These are phyloP conservation scores for Cordyceps sp. DNA, from an alignment of 2,329 filamentous ascomycete species.

Conservation along the genomic window DNA sequence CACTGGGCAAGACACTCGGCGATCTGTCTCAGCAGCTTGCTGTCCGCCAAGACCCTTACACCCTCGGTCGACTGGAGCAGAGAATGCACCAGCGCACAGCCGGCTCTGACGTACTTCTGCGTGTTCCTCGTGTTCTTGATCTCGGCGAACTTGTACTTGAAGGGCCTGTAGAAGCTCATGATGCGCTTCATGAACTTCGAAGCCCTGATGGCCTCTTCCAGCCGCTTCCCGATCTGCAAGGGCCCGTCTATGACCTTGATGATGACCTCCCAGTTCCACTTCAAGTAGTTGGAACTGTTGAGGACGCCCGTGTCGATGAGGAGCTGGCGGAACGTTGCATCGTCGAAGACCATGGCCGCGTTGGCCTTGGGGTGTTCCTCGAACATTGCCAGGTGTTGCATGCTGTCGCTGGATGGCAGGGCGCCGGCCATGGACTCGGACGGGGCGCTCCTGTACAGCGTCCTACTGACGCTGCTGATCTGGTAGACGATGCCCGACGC, in stretches of 20 bases:
- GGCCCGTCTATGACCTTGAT: conserved; percentile 85
- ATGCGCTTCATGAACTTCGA: conserved; percentile 94
- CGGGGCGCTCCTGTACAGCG: conserved; percentile 63
- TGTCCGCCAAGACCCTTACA: conserved; percentile 69
- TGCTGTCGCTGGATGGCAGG: conserved; percentile 25
- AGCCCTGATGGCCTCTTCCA: conserved; percentile 86
- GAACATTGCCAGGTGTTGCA: conserved; percentile 29
- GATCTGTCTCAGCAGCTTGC: conserved; percentile 84
- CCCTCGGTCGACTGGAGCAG: conserved; percentile 77
- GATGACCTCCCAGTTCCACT: conserved; percentile 97
- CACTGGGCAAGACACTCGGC: conserved; percentile 93
- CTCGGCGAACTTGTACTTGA: conserved; percentile 90
- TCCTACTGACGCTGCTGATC: conserved; percentile 92
- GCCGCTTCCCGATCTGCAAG: conserved; percentile 71
- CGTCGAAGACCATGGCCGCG: conserved; percentile 32
- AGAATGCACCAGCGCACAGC: conserved; percentile 75
- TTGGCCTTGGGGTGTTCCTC: conserved; percentile 40
- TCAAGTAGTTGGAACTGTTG: conserved; percentile 75
- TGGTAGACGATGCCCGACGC: conserved; percentile 91
- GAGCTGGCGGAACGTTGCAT: conserved; percentile 46
- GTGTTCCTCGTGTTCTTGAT: conserved; percentile 81
- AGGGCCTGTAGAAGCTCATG: conserved; percentile 88
- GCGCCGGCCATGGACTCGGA: conserved; percentile 20
- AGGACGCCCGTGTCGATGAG: conserved; percentile 70
- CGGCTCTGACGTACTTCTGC: conserved; percentile 82